Base-by-base conservation (phyloP, 257 asterid genomes). In the Salvia splendens region DNA sequence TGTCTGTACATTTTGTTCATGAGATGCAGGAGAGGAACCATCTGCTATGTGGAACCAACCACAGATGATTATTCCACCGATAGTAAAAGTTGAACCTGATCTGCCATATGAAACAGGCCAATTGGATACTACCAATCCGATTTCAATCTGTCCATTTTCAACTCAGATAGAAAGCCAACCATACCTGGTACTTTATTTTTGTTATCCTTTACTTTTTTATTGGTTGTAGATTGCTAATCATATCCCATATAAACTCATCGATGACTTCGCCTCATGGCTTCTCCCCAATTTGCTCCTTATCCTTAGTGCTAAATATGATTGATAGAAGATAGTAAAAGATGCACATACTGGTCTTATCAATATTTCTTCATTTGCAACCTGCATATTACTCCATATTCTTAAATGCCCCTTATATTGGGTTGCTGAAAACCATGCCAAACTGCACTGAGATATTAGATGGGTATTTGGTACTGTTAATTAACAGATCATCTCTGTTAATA, bases 171-270 rank as follows among this genome's bases (percentile, higher is more conserved):
- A 79, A 66, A 73, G 57, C 73, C 76, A 15, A 46, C 30, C 50
- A 2, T 74, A 64, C 57, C 75, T 82, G 84, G 87, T 79, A 82
- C 58, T 61, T 51, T 54, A 28, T 79, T 51, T 67, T 10, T 49
- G 5, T 42, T 10, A 3, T 3, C 28, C 17, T 17, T 45, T 11
- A 8, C 38, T 12, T 61, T 43, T 42, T 24, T 35, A 8, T 71
- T 43, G 10, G 7, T 12, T 8, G 16, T n/a, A 4, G 14, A 28
- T 70, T 6, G 56, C 8, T 40, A 51, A 10, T 61, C 41, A 8
- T 20, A 49, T 48, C 51, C 16, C 62, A 66, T 5, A 41, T 11
- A 7, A 65, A 4, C 53, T 17, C 38, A 11, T 41, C 8, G 38
- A 20, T 36, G 5, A 41, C 63, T 17, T 16, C 8, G 41, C 58